Conservation (phyloP, 1,139 yeast genomes). For the Yamadazyma trypodendri region DNA sequence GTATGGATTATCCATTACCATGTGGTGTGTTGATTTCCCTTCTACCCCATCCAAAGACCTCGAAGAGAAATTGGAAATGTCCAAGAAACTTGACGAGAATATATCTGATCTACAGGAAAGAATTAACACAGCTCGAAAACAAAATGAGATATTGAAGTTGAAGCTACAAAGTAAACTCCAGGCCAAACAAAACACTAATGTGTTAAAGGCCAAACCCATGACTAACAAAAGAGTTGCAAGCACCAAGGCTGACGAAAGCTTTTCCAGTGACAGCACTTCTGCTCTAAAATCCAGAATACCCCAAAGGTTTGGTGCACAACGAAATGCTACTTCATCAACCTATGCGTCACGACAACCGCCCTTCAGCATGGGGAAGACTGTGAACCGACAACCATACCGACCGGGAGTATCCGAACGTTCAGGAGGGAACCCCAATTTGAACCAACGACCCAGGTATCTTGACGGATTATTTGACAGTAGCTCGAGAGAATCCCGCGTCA, state of each 20-base stretch:
- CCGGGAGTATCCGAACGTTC: not conserved
- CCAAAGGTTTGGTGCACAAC: not conserved
- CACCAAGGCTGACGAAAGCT: slow-evolving; percentile 6
- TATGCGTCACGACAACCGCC: not conserved
- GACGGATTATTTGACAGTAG: slow-evolving; percentile 34
- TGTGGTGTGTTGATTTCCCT: slow-evolving; percentile 65
- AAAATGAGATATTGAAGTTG: slow-evolving; percentile 28
- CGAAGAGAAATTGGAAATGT: slow-evolving; percentile 31
- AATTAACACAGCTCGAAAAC: slow-evolving; percentile 22
- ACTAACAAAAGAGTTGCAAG: not conserved
- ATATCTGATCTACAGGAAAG: slow-evolving; percentile 22
- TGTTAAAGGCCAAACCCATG: slow-evolving; percentile 10
- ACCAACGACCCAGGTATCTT: slow-evolving; percentile 48
- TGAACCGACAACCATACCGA: not conserved
- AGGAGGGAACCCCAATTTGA: slow-evolving; percentile 33
- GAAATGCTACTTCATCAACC: not conserved
- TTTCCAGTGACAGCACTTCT: slow-evolving; percentile 16
- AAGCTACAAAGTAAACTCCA: slow-evolving; percentile 16
- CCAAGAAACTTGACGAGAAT: slow-evolving; percentile 26
- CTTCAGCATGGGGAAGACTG: not conserved
- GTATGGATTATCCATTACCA: slow-evolving; percentile 61
- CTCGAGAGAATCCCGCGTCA: slow-evolving; percentile 5
- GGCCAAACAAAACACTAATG: slow-evolving; percentile 7
- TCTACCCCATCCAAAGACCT: slow-evolving; percentile 38
- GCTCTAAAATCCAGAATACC: slow-evolving; percentile 9